Base-by-base conservation (phyloP, 1,139 yeast species). In the Maudiozyma humilis region DNA sequence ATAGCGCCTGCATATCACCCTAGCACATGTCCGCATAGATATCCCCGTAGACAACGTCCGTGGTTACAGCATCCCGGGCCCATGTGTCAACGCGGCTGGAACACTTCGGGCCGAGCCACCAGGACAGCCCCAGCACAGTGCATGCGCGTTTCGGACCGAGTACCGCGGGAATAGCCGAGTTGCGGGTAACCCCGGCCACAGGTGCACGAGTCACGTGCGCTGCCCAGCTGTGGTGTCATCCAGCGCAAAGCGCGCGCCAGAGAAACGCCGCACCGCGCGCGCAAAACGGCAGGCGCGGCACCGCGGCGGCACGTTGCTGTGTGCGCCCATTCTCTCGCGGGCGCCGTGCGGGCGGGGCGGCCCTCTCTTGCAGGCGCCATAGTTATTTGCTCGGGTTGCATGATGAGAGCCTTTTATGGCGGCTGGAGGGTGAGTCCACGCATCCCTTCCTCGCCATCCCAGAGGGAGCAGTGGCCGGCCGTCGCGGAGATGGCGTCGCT, bases 331-430 rank as follows among this genome's bases (percentile, higher is more conserved):
- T 10, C 6, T 6, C 8, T 23, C 10, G 27, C 27, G 10, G 27
- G 27, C 10, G 6, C 8, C 27, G 10, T 6, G 27, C 27, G 10
- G 6, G 36, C 62, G 76, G 36, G 14, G 37, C 13, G 25, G 7
- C 19, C 14, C 25, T 27, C 13, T 27, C 8, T 17, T 12, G n/a
- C n/a, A 27, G 7, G 33, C 17, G 33, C 17, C 33, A 31, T 31
- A 31, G 27, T 23, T 23, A 23, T 23, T 23, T 23, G 27, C 27
- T 23, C 27, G 27, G 27, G 27, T 23, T 10, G 27, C 27, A 6
- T 23, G 27, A 23, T 10, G 27, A 23, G 27, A 10, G 27, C 6
- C n/a, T n/a, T n/a, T n/a, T n/a, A n/a, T n/a, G n/a, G n/a, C n/a
- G n/a, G n/a, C n/a, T n/a, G n/a, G n/a, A n/a, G n/a, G n/a, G n/a